Evolutionary conservation across 345 rosid species (phyloP).

Genomic region (Cardiospermum halicacabum): DNA sequence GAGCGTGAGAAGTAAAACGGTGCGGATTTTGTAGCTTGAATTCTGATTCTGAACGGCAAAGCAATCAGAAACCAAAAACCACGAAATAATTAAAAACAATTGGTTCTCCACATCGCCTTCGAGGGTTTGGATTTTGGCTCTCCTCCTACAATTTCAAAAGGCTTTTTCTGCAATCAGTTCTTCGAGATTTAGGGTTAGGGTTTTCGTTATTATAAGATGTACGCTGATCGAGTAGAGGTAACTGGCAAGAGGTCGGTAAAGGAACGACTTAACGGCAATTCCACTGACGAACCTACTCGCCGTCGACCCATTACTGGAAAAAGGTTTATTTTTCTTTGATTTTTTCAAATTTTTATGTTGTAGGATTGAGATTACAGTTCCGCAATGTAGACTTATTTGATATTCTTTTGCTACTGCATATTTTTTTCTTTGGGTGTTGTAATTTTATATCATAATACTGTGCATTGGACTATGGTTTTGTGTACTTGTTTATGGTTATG

Average conservation of each 20-base stretch:
- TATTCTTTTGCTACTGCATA: background rate
- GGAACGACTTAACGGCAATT: constrained; percentile 76
- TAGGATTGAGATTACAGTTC: background rate
- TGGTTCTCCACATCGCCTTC: background rate
- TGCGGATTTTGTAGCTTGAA: background rate
- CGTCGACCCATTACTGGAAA: constrained; percentile 67
- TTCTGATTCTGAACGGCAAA: background rate
- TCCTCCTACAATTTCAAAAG: background rate
- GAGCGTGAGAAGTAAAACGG: background rate
- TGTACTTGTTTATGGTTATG: background rate
- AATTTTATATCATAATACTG: background rate
- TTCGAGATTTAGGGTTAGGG: constrained; percentile 35
- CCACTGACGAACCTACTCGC: constrained; percentile 43
- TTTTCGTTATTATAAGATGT: constrained; percentile 48
- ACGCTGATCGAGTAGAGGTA: constrained; percentile 88
- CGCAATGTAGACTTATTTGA: background rate
- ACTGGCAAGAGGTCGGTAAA: constrained; percentile 48
- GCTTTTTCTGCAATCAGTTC: background rate
- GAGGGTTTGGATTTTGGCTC: constrained; percentile 2
- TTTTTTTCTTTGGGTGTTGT: background rate
- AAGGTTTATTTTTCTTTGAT: constrained; percentile 36
- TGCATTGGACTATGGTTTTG: background rate
- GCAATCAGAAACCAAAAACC: background rate
- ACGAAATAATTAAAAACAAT: background rate
- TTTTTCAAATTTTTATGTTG: background rate